A percentile compares a stretch with the other conserved stretches of the same genome.
These are phyloP conservation scores for Aspergillus brunneoviolaceus DNA, from an alignment of 2,329 filamentous ascomycete genomes.

Conservation along the genomic window DNA sequence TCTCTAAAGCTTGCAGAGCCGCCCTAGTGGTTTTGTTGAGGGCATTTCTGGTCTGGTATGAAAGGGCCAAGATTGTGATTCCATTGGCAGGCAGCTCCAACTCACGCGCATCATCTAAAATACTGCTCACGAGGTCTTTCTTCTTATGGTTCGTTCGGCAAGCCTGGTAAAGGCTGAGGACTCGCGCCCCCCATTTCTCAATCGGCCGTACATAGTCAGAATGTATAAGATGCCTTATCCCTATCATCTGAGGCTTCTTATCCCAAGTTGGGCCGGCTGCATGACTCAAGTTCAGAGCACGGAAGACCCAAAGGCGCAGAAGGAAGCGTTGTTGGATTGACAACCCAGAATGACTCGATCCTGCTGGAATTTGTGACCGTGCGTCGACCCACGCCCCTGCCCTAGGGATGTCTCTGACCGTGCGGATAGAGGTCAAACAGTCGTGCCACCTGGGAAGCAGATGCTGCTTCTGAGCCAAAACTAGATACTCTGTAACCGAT, in stretches of 20 bases:
- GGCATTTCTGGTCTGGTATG: conserved; percentile 26
- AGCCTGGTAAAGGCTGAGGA: conserved; percentile 32
- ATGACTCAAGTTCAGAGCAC: conserved; percentile 26
- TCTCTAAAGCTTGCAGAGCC: conserved; percentile 29
- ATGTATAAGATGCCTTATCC: background rate
- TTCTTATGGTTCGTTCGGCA: conserved; percentile 12
- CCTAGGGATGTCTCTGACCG: conserved; percentile 22
- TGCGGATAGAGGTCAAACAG: conserved; percentile 24
- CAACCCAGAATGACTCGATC: background rate
- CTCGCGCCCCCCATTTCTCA: conserved; percentile 21
- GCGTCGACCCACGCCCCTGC: conserved; percentile 30
- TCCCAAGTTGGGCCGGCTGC: conserved; percentile 22
- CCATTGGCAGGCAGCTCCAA: conserved; percentile 33
- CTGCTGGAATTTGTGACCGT: background rate
- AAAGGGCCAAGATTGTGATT: conserved; percentile 28
- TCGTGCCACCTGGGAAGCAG: conserved; percentile 34
- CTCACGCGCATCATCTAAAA: conserved; percentile 30
- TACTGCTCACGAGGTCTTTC: conserved; percentile 26
- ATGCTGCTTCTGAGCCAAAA: conserved; percentile 20
- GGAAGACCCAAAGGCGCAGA: conserved; percentile 35
- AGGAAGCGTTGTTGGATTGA: conserved; percentile 30
- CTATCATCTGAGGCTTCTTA: background rate
- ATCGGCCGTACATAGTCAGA: conserved; percentile 14
- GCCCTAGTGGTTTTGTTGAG: conserved; percentile 24
- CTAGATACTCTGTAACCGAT: conserved; percentile 33